Percentiles rank a stretch among this genome's conserved stretches.
Evolutionary conservation across 2,329 filamentous ascomycete genomes (phyloP).

Genomic region (Orbilia javanica): DNA sequence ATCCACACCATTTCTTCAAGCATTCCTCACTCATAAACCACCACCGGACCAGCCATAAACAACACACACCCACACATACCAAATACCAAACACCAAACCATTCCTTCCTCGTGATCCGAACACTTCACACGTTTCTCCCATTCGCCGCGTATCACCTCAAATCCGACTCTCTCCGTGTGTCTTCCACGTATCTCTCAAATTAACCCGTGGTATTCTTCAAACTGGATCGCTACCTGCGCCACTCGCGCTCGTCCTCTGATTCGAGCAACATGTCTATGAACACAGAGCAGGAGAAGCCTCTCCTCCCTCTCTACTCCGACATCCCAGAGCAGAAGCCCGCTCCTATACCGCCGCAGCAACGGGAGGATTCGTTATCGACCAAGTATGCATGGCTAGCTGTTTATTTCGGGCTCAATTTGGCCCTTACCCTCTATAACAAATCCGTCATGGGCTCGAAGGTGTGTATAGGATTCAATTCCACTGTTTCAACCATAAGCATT

Average conservation of each 20-base stretch:
- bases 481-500: background rate
- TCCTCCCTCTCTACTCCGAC: slow-evolving; percentile 55
- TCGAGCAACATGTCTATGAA: slow-evolving; percentile 56
- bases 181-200: background rate
- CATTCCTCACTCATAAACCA: background rate
- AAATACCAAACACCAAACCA: background rate
- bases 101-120: slow-evolving; percentile 35
- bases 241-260: slow-evolving; percentile 57
- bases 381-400: slow-evolving; percentile 70
- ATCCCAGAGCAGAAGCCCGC: slow-evolving; percentile 54
- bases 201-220: slow-evolving; percentile 36
- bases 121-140: slow-evolving; percentile 5
- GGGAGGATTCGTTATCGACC: slow-evolving; percentile 59
- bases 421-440: slow-evolving; percentile 73
- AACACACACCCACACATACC: slow-evolving; percentile 5
- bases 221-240: slow-evolving; percentile 53
- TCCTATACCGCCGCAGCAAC: slow-evolving; percentile 27
- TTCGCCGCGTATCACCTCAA: slow-evolving; percentile 10
- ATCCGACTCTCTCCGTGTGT: background rate
- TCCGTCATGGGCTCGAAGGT: slow-evolving; percentile 67
- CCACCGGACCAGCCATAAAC: slow-evolving; percentile 26
- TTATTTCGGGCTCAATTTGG: slow-evolving; percentile 70
- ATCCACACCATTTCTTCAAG: background rate
- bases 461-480: background rate
- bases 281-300: slow-evolving; percentile 55